phyloP scores from a whole-genome alignment of 371 early-diverging fungal species.

The Rhizopus sp. region DNA sequence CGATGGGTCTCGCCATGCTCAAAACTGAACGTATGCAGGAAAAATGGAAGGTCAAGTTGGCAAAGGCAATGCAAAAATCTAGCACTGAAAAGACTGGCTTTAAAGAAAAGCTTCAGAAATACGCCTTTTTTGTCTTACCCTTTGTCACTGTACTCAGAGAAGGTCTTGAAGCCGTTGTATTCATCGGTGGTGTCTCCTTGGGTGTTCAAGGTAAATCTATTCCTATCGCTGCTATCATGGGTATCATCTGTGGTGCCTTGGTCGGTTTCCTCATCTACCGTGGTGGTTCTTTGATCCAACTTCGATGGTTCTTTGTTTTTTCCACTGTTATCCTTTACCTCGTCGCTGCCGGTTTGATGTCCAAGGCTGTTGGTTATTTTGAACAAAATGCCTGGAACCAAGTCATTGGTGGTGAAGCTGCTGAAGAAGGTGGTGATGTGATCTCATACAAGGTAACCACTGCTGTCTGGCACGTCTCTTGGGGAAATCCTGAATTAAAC shows the following conservation, averaged over 20 bases:
- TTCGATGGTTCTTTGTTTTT: conserved; percentile 77
- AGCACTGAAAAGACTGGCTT: conserved; percentile 20
- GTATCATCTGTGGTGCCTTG: conserved; percentile 64
- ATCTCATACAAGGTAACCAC: conserved; percentile 40
- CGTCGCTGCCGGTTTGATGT: conserved; percentile 77
- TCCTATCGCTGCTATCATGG: conserved; percentile 75
- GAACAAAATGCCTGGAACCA: conserved; percentile 61
- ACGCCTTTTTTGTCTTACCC: conserved; percentile 74
- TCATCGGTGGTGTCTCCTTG: conserved; percentile 81
- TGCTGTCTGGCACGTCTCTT: conserved; percentile 41
- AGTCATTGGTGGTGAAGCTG: conserved; percentile 56
- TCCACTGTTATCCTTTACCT: conserved; percentile 75
- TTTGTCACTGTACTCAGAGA: conserved; percentile 82
- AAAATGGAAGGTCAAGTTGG: conserved; percentile 68
- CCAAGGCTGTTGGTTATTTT: conserved; percentile 57
- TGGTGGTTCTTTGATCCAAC: conserved; percentile 63
- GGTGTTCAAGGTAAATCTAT: conserved; percentile 65
- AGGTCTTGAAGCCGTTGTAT: conserved; percentile 80
- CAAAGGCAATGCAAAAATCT: conserved; percentile 49
- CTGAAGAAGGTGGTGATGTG: conserved; percentile 38
- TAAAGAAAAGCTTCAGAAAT: conserved; percentile 34
- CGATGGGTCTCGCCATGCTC: conserved; percentile 76
- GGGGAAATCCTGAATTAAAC: conserved; percentile 37
- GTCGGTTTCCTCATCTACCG: conserved; percentile 73
- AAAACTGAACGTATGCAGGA: conserved; percentile 70